Conservation (phyloP, 495 filamentous ascomycete species). For the Daldinia decipiens region DNA sequence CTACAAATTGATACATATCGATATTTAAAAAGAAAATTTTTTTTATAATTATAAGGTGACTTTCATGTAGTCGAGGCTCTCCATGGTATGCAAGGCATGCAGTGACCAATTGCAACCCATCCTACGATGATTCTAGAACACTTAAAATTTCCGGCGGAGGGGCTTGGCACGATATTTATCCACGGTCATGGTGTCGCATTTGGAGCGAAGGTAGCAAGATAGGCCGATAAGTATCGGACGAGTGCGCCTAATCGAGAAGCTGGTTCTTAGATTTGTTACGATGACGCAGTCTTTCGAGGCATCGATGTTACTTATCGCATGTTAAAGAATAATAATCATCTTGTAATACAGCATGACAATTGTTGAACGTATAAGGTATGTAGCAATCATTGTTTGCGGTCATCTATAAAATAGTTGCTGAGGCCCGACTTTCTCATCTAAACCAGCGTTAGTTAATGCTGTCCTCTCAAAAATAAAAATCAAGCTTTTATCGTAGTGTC, state of each 20-base stretch:
- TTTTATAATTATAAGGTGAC: not conserved
- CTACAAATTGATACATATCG: slow-evolving; percentile 8
- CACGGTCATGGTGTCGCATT: slow-evolving; percentile 7
- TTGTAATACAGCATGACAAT: not conserved
- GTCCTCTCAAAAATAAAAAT: no score
- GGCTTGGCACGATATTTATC: slow-evolving; percentile 34
- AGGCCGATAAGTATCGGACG: slow-evolving; percentile 4
- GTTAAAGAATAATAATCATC: slow-evolving; percentile 15
- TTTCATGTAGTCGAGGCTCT: not conserved
- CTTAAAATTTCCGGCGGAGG: slow-evolving; percentile 30
- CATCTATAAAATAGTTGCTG: no score
- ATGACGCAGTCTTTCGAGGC: slow-evolving; percentile 19
- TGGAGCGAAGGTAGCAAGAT: slow-evolving; percentile 15
- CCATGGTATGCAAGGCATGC: not conserved
- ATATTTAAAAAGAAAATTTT: not conserved
- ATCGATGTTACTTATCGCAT: slow-evolving; percentile 17
- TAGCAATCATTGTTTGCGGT: no score
- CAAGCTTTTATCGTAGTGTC: no score
- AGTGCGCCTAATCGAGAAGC: slow-evolving; percentile 29
- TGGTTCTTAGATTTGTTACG: slow-evolving; percentile 14
- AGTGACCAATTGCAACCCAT: slow-evolving; percentile 18
- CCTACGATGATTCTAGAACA: slow-evolving; percentile 16
- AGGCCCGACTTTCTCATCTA: not conserved
- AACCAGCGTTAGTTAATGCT: no score
- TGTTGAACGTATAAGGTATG: not conserved